These are phyloP conservation scores for Daedalea quercina DNA, from an alignment of 768 basidiomycete genomes.

Conservation along the genomic window DNA sequence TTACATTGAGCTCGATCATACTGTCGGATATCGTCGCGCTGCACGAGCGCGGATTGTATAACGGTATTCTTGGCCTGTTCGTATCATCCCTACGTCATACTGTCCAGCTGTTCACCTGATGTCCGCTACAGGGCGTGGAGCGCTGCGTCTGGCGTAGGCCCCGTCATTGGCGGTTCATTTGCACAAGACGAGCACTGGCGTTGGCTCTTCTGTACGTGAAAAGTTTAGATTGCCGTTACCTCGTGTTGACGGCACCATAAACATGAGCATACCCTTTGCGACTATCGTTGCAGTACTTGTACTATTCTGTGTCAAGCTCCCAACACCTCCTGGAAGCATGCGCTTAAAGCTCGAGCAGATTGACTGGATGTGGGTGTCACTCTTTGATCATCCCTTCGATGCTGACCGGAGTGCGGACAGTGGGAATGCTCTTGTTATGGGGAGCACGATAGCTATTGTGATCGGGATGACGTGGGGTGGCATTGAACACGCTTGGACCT, in stretches of 20 bases:
- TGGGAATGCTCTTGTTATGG: slow-evolving; percentile 19
- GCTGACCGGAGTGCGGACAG: slow-evolving; percentile 2
- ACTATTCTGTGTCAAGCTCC: slow-evolving; percentile 12
- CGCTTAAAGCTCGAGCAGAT: slow-evolving; percentile 17
- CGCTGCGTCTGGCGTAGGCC: slow-evolving; percentile 21
- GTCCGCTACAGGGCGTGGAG: slow-evolving; percentile 18
- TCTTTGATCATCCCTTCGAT: background rate
- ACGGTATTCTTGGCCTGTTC: slow-evolving; percentile 7
- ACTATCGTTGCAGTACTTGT: slow-evolving; percentile 1
- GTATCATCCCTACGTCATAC: background rate
- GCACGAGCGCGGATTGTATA: slow-evolving; percentile 12
- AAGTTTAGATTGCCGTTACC: background rate
- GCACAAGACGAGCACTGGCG: slow-evolving; percentile 12
- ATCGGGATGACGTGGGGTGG: slow-evolving; percentile 29
- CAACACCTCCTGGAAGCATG: slow-evolving; percentile 6
- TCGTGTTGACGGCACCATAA: slow-evolving; percentile 12
- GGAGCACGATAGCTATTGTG: slow-evolving; percentile 10
- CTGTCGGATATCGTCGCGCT: slow-evolving; percentile 16
- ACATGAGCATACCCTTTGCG: slow-evolving; percentile 6
- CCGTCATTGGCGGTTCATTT: slow-evolving; percentile 23
- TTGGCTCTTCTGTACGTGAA: slow-evolving; percentile 12
- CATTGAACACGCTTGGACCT: slow-evolving; percentile 28
- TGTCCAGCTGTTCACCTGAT: background rate
- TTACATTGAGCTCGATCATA: slow-evolving; percentile 13
- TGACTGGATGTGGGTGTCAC: slow-evolving; percentile 17